Evolutionary conservation across 306 rosid genomes (phyloP), one percentile per base, ranked within the genome.

Genomic region (Mucuna pruriens): DNA sequence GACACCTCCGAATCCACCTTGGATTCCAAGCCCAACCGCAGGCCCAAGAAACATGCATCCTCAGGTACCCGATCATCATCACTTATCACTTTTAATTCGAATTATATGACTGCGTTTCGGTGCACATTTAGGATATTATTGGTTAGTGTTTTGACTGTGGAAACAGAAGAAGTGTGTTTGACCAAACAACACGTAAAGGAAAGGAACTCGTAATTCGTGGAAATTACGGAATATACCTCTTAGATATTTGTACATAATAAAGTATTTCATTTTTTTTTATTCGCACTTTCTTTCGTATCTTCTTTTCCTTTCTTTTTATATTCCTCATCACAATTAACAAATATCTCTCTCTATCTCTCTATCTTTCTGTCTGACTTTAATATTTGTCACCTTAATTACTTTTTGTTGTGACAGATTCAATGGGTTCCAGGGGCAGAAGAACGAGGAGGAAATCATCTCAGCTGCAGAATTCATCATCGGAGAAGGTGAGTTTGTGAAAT

Each of bases 1-100:
- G 95, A 90, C 80, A 71, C 87, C 42, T 86, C 94, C 4, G 98
- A 91, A 13, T 90, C 95, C 13, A 94, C 97, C 71, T 74, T 79
- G 38, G 98, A 94, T 86, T 90, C 69, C 39, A 82, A 87, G 65
- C 79, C 57, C 2, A 73, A 16, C 11, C 45, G 29, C 31, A 15
- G 9, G 45, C n/a, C 49, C 60, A 85, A 61, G 31, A 77, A 85
- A 22, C 86, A 34, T 54, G 23, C 81, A 60, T 36, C 20, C 49
- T 49, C 90, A 19, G 92, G 97, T 92, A 74, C 58, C 15, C 19
- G 7, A 33, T 1, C 60, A n/a, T n/a, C n/a, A n/a, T n/a, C n/a
- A n/a, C n/a, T n/a, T n/a, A n/a, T n/a, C n/a, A n/a, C n/a, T n/a
- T n/a, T n/a, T n/a, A n/a, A n/a, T n/a, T n/a, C n/a, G n/a, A n/a